phyloP scores from a whole-genome alignment of 1,284 basidiomycete species.

The Pulveroboletus sp. region DNA sequence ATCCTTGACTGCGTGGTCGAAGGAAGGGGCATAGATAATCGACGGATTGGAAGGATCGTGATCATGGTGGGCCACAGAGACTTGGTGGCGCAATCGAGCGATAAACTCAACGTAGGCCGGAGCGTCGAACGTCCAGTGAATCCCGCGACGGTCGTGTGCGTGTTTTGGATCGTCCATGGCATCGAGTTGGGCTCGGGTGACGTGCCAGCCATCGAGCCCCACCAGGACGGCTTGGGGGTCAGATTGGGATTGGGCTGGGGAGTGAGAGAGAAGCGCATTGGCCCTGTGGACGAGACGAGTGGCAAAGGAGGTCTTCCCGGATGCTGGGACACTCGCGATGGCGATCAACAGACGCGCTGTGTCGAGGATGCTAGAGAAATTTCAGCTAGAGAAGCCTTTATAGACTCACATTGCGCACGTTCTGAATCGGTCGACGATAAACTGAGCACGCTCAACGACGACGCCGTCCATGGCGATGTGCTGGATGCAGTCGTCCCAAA shows the following conservation, averaged over 20 bases:
- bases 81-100: conserved; percentile 35
- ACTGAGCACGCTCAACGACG: conserved; percentile 31
- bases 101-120: too few species aligned
- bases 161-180: conserved; percentile 64
- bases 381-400: not conserved
- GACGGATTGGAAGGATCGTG: conserved; percentile 7
- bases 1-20: conserved; percentile 72
- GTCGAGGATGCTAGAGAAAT: conserved; percentile 6
- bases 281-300: too few species aligned
- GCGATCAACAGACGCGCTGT: conserved; percentile 64
- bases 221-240: not conserved
- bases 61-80: not conserved
- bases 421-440: conserved; percentile 29
- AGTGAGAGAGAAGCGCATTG: too few species aligned
- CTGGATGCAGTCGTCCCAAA: too few species aligned
- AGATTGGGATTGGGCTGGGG: not conserved
- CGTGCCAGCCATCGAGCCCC: too few species aligned
- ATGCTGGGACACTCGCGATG: conserved; percentile 54
- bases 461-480: conserved; percentile 33
- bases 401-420: conserved; percentile 4
- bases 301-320: too few species aligned
- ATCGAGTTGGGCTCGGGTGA: too few species aligned
- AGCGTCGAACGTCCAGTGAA: conserved; percentile 68
- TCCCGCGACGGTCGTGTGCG: conserved; percentile 70
- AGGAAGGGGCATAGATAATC: conserved; percentile 64